Evolutionary conservation across 495 filamentous ascomycete genomes (phyloP), one percentile per base, ranked within the genome.

Genomic region (Daldinia grandis): DNA sequence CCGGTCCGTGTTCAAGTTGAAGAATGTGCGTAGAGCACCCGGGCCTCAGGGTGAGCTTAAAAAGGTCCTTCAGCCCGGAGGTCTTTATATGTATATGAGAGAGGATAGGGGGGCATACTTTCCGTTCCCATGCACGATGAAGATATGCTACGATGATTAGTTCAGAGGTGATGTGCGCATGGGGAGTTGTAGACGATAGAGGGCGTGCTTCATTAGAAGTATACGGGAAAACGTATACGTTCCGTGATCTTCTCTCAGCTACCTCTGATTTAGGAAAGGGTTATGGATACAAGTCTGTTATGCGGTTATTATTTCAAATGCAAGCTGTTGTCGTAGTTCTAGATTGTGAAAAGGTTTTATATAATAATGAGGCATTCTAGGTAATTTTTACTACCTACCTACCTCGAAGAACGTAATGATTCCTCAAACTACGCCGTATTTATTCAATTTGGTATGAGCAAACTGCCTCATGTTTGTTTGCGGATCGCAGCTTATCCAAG

Each of bases 31-130:
- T n/a, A 85, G 89, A 60, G 91, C 89, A 0, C 78, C 86, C 0
- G 92, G 92, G 2, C 81, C 84, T 1, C 87, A 90, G 79, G 93
- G 93, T 0, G 78, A 89, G 72, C 77, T 96, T 54, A 94, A 94
- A 84, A 91, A 88, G 81, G 82, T 94, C 10, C 79, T 81, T 0
- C 83, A 82, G 40, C 81, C 84, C 3, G 88, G 85, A 15, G 90
- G 86, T 0, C 87, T 86, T 75, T 87, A 86, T 27, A 76, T 88
- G 27, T 96, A 94, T 70, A 84, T 97, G 81, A 86, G 87, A 58
- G 88, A 92, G 77, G 91, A 96, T 72, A 87, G 89, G 79, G 89
- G 89, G 27, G 83, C 84, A 31, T 88, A 88, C 79, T 91, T 85
- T 76, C 85, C 91, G 6, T 95, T 93, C 83, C 93, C 93, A 0